Evolutionary conservation across 805 yeast genomes (phyloP).

Genomic region (Monosporozyma solicola): DNA sequence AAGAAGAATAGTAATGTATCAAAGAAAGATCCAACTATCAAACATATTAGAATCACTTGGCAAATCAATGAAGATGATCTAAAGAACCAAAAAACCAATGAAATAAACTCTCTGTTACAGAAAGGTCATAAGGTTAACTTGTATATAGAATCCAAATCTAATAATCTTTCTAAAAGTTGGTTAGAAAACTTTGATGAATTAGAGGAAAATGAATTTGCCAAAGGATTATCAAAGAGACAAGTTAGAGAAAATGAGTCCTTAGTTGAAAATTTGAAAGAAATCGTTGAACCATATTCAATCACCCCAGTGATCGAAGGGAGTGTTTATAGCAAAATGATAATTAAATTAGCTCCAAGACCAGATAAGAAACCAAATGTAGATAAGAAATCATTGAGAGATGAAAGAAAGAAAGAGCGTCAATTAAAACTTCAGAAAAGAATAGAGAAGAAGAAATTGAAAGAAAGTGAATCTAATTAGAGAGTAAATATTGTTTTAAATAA

Average conservation of each 20-base stretch:
- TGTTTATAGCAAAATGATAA: constrained; percentile 20
- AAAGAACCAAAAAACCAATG: constrained; percentile 43
- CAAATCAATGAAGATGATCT: constrained; percentile 46
- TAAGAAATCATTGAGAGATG: constrained; percentile 26
- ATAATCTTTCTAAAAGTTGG: constrained; percentile 17
- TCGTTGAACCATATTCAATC: constrained; percentile 21
- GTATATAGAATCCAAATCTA: constrained; percentile 34
- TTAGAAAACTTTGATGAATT: constrained; percentile 19
- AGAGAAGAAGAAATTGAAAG: constrained; percentile 13
- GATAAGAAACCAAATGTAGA: constrained; percentile 17
- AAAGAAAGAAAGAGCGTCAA: constrained; percentile 30
- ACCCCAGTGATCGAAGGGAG: constrained; percentile 26
- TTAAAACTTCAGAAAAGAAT: constrained; percentile 24
- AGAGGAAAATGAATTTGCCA: constrained; percentile 5
- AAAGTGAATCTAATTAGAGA: background rate
- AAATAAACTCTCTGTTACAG: constrained; percentile 36
- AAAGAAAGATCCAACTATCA: constrained; percentile 29
- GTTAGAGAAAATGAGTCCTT: constrained; percentile 28
- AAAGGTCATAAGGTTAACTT: constrained; percentile 37
- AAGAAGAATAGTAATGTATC: constrained; percentile 6
- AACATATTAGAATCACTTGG: constrained; percentile 47
- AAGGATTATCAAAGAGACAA: constrained; percentile 22
- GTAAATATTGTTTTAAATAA: background rate
- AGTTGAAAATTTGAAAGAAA: constrained; percentile 21
- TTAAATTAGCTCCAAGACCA: constrained; percentile 22